A percentile compares a stretch with the other conserved stretches of the same genome.
Conservation (phyloP, 2,329 filamentous ascomycete species). For the Chlorencoelia australis region DNA sequence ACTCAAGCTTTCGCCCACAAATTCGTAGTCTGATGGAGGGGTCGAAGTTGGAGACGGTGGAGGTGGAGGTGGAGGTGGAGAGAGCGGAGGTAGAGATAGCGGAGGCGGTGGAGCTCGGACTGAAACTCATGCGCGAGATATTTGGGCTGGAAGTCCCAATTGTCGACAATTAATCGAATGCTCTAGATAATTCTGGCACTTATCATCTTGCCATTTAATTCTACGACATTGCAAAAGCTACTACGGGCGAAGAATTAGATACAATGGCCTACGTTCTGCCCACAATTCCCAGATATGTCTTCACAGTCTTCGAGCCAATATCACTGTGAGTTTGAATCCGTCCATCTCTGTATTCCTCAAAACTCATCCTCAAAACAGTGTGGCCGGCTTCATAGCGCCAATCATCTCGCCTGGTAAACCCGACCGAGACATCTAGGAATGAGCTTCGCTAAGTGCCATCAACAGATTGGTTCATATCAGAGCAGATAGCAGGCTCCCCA, state of each 20-base stretch:
- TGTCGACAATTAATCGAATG: no score
- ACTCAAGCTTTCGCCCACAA: no score
- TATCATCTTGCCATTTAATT: not conserved
- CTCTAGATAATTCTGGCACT: no score
- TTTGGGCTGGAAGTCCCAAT: no score
- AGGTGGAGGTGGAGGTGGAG: not conserved
- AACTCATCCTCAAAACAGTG: constrained; percentile 29
- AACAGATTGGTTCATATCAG: constrained; percentile 53
- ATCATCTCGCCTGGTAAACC: constrained; percentile 43
- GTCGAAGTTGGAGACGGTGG: not conserved
- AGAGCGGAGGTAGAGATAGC: no score
- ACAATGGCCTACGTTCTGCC: constrained; percentile 54
- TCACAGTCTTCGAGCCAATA: constrained; percentile 42
- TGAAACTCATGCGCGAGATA: no score
- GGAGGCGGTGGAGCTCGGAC: no score
- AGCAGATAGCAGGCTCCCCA: constrained; percentile 42
- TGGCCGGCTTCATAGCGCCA: constrained; percentile 48
- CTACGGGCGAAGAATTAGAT: no score
- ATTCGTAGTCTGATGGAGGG: no score
- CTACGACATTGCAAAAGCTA: not conserved
- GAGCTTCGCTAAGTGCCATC: no score
- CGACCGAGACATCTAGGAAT: no score
- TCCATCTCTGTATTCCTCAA: constrained; percentile 1
- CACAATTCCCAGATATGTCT: constrained; percentile 51
- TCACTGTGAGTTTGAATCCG: constrained; percentile 12